These are phyloP conservation scores for Cucumis cinereus DNA, from an alignment of 306 rosid species.

Conservation along the genomic window DNA sequence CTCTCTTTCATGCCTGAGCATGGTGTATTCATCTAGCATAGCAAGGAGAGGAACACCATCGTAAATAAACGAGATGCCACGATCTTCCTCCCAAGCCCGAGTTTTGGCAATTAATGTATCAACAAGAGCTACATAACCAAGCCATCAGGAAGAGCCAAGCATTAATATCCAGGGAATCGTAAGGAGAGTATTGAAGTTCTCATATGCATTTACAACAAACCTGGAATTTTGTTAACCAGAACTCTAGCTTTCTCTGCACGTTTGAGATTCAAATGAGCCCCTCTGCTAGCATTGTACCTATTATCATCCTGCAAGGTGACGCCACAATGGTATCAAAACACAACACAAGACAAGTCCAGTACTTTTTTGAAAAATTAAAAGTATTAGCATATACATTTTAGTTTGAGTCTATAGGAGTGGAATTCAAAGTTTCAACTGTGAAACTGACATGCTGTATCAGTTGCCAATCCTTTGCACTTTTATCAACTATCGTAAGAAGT, in stretches of 20 bases:
- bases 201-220: slow-evolving; percentile 16
- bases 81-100: slow-evolving; percentile 93
- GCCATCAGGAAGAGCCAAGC: slow-evolving; percentile 7
- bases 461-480: background rate
- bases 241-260: slow-evolving; percentile 98
- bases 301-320: slow-evolving; percentile 70
- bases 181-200: background rate
- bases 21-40: slow-evolving; percentile 95
- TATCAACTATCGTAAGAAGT: background rate
- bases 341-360: background rate
- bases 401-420: background rate
- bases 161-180: background rate
- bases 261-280: slow-evolving; percentile 97
- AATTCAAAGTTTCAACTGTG: background rate
- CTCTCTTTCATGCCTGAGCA: slow-evolving; percentile 96
- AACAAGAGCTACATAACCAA: slow-evolving; percentile 61
- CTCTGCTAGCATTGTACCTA: slow-evolving; percentile 98
- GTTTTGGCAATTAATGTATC: slow-evolving; percentile 90
- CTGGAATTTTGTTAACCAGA: slow-evolving; percentile 92
- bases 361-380: background rate
- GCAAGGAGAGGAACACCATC: slow-evolving; percentile 98
- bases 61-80: slow-evolving; percentile 59
- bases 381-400: background rate
- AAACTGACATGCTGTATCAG: background rate
- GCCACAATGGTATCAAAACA: slow-evolving; percentile 2